Evolutionary conservation across 306 rosid species (phyloP), one percentile per base, ranked within the genome.

Genomic region (Sindora glabra): DNA sequence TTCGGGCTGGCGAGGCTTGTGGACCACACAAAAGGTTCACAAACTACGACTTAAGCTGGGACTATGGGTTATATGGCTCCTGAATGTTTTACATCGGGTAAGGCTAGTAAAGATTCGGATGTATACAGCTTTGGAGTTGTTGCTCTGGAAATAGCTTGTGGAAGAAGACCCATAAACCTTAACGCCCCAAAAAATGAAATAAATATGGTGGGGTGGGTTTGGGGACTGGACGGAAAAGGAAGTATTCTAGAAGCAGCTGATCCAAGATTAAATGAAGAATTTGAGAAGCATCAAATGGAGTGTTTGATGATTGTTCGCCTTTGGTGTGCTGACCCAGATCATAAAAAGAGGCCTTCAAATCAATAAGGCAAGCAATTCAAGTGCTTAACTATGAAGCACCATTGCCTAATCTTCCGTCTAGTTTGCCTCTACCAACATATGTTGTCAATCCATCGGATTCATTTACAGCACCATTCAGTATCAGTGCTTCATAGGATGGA

Each of bases 41-140:
- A 37, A n/a, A 58, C 64, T 0, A 74, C 79, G 0, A 15, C 7
- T 6, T 11, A 54, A 13, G 74, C 62, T 2, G 67, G 74, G 3
- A 74, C 74, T 0, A 10, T 55, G 50, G 74, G 79, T 12, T 74
- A 68, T 44, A 1, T 74, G 42, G 79, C 79, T 13, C 74, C 62
- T 0, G 70, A 74, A n/a, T 74, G 56, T 40, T 26, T 6, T 0
- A 22, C 2, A 0, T 17, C 57, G 0, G 53, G 78, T 1, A 54
- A 14, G 36, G 70, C 66, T 9, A 60, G 74, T 10, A 59, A 45
- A 13, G 70, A 45, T 17, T 64, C 65, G 0, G 79, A 74, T 55
- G 60, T 74, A 0, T 74, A 25, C 25, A 68, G 79, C 25, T 83
- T 83, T 13, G 83, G 89, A 0, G 36, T 83, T 5, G 79, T 83